A percentile compares a stretch with the other conserved stretches of the same genome.
phyloP scores from a whole-genome alignment of 169 alveolate genomes.

The Cyclospora cayetanensis region DNA sequence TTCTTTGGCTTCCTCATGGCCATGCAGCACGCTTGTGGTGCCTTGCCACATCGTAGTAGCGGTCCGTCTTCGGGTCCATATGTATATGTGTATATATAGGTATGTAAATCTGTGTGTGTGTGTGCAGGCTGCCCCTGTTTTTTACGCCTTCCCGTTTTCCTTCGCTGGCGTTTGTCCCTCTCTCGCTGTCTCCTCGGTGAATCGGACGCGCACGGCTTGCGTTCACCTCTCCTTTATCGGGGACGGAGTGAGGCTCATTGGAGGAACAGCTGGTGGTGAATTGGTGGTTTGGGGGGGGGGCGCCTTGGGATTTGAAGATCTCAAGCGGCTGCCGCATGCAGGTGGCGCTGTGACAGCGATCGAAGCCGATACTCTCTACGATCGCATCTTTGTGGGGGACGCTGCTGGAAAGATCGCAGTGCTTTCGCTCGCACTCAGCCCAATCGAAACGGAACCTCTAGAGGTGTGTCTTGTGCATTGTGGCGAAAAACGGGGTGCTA shows the following conservation, averaged over 20 bases:
- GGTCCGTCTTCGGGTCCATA: too few species aligned
- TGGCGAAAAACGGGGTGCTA: too few species aligned
- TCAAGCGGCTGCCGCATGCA: slow-evolving; percentile 87
- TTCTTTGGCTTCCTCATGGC: too few species aligned
- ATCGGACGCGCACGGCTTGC: slow-evolving; percentile 51
- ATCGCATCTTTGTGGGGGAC: slow-evolving; percentile 83
- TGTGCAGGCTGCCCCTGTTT: too few species aligned
- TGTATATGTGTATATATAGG: too few species aligned
- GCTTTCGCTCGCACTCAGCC: slow-evolving; percentile 83
- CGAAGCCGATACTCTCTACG: slow-evolving; percentile 85
- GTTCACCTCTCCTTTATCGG: slow-evolving; percentile 84
- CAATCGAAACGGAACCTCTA: slow-evolving; percentile 80
- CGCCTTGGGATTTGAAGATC: slow-evolving; percentile 87
- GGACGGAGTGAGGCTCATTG: slow-evolving; percentile 86
- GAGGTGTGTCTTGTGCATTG: too few species aligned
- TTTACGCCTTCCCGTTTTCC: too few species aligned
- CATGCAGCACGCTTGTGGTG: too few species aligned
- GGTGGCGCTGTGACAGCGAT: slow-evolving; percentile 85
- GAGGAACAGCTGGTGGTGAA: slow-evolving; percentile 91
- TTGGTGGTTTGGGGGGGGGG: slow-evolving; percentile 88
- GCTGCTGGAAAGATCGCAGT: slow-evolving; percentile 84
- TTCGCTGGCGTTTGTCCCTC: background rate
- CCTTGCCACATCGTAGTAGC: too few species aligned
- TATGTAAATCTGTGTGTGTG: too few species aligned
- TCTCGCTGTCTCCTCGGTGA: background rate